Base-by-base conservation (phyloP, 1,284 basidiomycete genomes). In the Leccinum solheimii region DNA sequence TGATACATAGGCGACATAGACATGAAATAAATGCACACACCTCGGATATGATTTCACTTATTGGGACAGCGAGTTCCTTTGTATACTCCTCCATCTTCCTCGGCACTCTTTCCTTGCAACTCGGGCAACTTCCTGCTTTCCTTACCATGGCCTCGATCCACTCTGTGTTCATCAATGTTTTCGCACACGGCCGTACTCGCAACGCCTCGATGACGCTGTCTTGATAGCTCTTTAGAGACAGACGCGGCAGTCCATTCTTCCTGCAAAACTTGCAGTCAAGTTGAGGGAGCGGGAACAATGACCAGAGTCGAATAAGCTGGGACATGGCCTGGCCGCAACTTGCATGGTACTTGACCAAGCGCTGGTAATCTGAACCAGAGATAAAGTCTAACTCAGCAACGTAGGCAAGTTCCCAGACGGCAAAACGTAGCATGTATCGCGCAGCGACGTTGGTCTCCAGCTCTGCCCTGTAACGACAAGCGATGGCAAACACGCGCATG, bases 401-500 rank as follows among this genome's bases (percentile, higher is more conserved):
- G 55, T 77, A 80, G 1, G 68, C 64, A n/a, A 68, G 67, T 38
- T 74, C 69, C 62, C 74, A 71, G 21, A 78, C 64, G n/a, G 80
- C 76, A 45, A 77, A 76, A 51, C 75, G 76, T 16, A 83, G 70
- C 58, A 80, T 79, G 61, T 77, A 75, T 56, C 72, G 73, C 2
- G 81, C 81, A 19, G 83, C 83, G 23, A 73, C 64, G 48, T 74
- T 76, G 8, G 79, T 80, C 66, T 83, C 78, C 16, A 63, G 61
- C 56, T 74, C 74, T 69, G 81, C 80, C 30, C 77, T 76, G 64
- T 81, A 81, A 14, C 75, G 75, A 69, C 77, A 81, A 50, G 83
- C 79, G 58, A 85, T 79, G 1, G 81, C 82, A 62, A 81, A 85
- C 14, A 82, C 81, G n/a, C 80, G 77, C 60, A 85, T 66, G 21